Conservation (phyloP, 177 flowering plant genomes). For the Vitis hybrid region DNA sequence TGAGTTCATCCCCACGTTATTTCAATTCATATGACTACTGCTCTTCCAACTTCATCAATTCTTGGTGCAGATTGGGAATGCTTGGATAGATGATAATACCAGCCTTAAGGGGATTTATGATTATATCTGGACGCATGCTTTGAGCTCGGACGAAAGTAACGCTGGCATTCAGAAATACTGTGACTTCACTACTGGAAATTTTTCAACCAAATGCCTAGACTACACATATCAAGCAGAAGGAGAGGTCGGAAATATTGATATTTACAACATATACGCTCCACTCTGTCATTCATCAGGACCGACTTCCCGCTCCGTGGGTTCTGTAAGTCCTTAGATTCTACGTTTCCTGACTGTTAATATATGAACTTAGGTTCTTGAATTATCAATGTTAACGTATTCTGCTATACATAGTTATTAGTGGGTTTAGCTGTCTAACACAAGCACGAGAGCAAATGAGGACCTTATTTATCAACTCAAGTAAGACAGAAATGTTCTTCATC, state of each 20-base stretch:
- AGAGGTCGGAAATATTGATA: constrained; percentile 14
- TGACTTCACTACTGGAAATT: constrained; percentile 19
- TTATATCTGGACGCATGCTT: constrained; percentile 45
- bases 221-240: constrained; percentile 6
- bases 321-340: constrained; percentile 11
- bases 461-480: not conserved
- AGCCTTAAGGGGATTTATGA: constrained; percentile 25
- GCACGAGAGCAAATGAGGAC: not conserved
- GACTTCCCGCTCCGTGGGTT: constrained; percentile 7
- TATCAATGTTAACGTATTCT: no score
- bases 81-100: constrained; percentile 29
- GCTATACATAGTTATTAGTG: no score
- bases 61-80: constrained; percentile 51
- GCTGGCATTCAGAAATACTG: constrained; percentile 32
- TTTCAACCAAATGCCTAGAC: constrained; percentile 10
- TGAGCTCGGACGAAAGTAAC: constrained; percentile 38
- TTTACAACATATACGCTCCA: constrained; percentile 48
- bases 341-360: not conserved
- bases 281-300: constrained; percentile 22
- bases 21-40: not conserved
- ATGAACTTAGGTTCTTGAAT: not conserved
- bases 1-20: constrained; percentile 13
- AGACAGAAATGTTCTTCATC: not conserved
- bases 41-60: not conserved
- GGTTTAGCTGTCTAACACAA: no score